These are phyloP conservation scores for Dillenia turbinata DNA, from an alignment of 164 flowering plant species.

Conservation along the genomic window DNA sequence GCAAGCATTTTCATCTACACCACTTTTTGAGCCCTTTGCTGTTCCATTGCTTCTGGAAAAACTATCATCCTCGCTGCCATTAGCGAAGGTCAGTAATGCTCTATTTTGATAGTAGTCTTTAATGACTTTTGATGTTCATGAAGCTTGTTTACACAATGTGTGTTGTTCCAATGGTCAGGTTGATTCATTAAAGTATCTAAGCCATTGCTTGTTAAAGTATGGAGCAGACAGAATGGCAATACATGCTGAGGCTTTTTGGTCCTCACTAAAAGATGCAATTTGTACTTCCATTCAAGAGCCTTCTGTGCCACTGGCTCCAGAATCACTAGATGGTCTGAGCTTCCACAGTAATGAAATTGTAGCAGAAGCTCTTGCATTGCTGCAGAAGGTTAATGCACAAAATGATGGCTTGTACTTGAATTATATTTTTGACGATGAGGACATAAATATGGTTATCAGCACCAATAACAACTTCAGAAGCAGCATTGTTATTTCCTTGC, in stretches of 20 bases:
- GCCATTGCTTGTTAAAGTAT: conserved; percentile 50
- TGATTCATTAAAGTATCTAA: conserved; percentile 81
- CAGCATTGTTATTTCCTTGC: conserved; percentile 31
- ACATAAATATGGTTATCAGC: conserved; percentile 40
- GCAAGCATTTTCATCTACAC: conserved; percentile 77
- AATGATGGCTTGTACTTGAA: conserved; percentile 29
- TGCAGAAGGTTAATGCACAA: conserved; percentile 43
- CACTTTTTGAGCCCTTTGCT: conserved; percentile 78
- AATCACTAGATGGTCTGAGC: conserved; percentile 27
- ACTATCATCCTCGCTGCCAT: conserved; percentile 70
- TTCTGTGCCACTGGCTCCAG: conserved; percentile 24
- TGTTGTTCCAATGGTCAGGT: conserved; percentile 34
- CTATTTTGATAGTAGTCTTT: too few relatives aligned
- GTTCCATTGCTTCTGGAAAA: conserved; percentile 91
- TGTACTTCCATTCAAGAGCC: conserved; percentile 32
- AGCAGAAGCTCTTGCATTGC: conserved; percentile 53
- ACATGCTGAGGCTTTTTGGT: conserved; percentile 69
- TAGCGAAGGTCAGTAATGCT: conserved; percentile 65
- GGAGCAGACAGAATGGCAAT: conserved; percentile 65
- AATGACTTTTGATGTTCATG: too few relatives aligned
- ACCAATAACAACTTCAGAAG: conserved; percentile 23
- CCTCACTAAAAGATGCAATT: conserved; percentile 52
- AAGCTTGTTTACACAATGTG: too few relatives aligned
- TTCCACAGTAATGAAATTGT: conserved; percentile 48
- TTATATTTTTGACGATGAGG: conserved; percentile 59